These are phyloP conservation scores for Yamadazyma paraphyllophila DNA, from an alignment of 805 yeast species.

Conservation along the genomic window DNA sequence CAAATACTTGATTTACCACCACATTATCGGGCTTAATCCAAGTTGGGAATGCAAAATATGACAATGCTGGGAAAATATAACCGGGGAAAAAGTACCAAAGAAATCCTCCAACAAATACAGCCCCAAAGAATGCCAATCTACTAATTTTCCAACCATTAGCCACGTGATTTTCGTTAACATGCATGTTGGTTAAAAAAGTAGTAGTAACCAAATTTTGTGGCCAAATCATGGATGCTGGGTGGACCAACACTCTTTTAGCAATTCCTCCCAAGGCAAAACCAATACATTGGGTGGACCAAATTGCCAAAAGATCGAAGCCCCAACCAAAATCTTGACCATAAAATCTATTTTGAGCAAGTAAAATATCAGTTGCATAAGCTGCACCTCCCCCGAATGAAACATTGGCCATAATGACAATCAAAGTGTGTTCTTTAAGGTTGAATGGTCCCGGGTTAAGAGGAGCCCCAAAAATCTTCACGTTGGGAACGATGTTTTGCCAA, in stretches of 20 bases:
- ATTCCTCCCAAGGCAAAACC: slow-evolving; percentile 71
- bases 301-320: slow-evolving; percentile 27
- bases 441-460: slow-evolving; percentile 23
- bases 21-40: slow-evolving; percentile 66
- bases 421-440: slow-evolving; percentile 23
- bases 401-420: slow-evolving; percentile 20
- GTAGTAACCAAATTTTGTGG: slow-evolving; percentile 62
- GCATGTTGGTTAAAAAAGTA: slow-evolving; percentile 29
- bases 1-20: slow-evolving; percentile 64
- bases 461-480: slow-evolving; percentile 19
- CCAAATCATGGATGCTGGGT: slow-evolving; percentile 70
- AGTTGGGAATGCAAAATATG: slow-evolving; percentile 60
- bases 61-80: slow-evolving; percentile 55
- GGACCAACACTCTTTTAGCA: slow-evolving; percentile 55
- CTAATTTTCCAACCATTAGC: slow-evolving; percentile 38
- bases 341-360: slow-evolving; percentile 50
- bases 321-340: slow-evolving; percentile 35
- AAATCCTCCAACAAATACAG: slow-evolving; percentile 27
- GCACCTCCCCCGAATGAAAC: slow-evolving; percentile 17
- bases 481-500: slow-evolving; percentile 39
- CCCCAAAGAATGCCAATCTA: slow-evolving; percentile 14
- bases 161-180: slow-evolving; percentile 49
- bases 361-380: slow-evolving; percentile 56
- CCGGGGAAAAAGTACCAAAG: slow-evolving; percentile 63
- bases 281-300: slow-evolving; percentile 54